A percentile compares a stretch with the other conserved stretches of the same genome.
Evolutionary conservation across 2,329 filamentous ascomycete genomes (phyloP).

Genomic region (Cladosporium sp.): DNA sequence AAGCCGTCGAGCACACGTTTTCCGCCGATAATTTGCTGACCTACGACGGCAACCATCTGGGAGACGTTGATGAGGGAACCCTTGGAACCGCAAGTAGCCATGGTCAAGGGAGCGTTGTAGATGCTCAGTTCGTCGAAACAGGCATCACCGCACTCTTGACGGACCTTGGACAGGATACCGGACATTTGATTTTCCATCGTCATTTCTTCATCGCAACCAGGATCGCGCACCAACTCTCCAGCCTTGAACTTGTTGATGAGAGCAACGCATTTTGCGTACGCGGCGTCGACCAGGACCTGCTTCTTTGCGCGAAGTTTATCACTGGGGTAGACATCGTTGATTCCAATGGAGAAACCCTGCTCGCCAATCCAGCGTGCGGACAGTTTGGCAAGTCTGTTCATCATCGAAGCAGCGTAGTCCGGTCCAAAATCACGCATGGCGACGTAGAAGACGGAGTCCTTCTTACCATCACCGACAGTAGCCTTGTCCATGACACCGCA

Average conservation of each 20-base stretch:
- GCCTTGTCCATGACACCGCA: conserved; percentile 98
- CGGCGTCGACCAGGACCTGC: conserved; percentile 67
- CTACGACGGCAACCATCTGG: conserved; percentile 96
- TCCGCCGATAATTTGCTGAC: conserved; percentile 95
- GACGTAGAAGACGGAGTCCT: conserved; percentile 95
- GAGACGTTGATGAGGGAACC: conserved; percentile 97
- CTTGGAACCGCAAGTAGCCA: conserved; percentile 97
- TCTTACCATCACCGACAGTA: conserved; percentile 95
- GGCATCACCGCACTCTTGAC: conserved; percentile 83
- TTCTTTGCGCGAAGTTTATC: conserved; percentile 67
- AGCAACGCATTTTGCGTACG: conserved; percentile 78
- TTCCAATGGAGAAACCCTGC: conserved; percentile 92
- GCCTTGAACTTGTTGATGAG: conserved; percentile 76
- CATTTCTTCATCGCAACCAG: conserved; percentile 86
- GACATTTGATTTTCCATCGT: conserved; percentile 89
- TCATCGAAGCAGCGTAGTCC: conserved; percentile 79
- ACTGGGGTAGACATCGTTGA: conserved; percentile 88
- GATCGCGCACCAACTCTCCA: conserved; percentile 77
- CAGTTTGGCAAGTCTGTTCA: conserved; percentile 90
- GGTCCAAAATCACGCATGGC: conserved; percentile 93
- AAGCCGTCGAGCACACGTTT: conserved; percentile 93
- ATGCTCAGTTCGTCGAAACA: conserved; percentile 87
- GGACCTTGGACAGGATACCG: conserved; percentile 85
- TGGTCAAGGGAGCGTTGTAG: conserved; percentile 89
- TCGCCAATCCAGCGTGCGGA: conserved; percentile 86